Evolutionary conservation across 768 basidiomycete species (phyloP), one percentile per base, ranked within the genome.

Genomic region (Rubroboletus satanas): DNA sequence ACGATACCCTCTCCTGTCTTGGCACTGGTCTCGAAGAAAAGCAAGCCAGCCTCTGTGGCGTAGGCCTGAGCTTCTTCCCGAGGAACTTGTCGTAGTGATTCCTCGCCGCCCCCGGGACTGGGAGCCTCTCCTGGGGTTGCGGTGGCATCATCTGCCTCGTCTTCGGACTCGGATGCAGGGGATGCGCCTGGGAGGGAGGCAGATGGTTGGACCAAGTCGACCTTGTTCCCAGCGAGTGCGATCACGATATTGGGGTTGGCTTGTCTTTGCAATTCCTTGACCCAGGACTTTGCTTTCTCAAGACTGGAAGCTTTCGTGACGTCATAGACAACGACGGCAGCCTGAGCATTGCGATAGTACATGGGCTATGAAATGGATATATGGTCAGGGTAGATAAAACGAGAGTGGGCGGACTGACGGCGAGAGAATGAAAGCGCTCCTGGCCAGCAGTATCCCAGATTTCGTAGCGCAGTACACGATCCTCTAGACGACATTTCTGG

Each of bases 231-330:
- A 11, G 93, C 93, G 49, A 99, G 85, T 7, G 96, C 95, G 65
- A 99, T 98, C 69, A 99, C 95, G 67, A 98, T 98, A 71, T 98
- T 98, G 35, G 96, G 95, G 70, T 98, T 97, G 23, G 97, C 97
- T 69, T 99, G 97, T 61, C 97, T 85, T 71, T 99, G 97, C 23
- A 99, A 81, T 74, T 99, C 97, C 77, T 97, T 98, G 55, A 99
- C 94, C 97, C 97, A 99, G 31, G 95, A 93, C 78, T 98, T 98
- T 51, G 97, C 97, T 73, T 98, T 98, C 73, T 98, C 96, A 55
- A 99, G 79, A 66, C 93, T 96, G 54, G 88, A 82, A 43, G 92
- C 90, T 74, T 98, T 97, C 47, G 96, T 98, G 52, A 98, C 86
- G 70, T 98, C 97, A 72, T 98, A 98, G 18, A 98, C 96, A 9